phyloP scores from a whole-genome alignment of 1,284 basidiomycete species.

The Quambalaria eucalypti region DNA sequence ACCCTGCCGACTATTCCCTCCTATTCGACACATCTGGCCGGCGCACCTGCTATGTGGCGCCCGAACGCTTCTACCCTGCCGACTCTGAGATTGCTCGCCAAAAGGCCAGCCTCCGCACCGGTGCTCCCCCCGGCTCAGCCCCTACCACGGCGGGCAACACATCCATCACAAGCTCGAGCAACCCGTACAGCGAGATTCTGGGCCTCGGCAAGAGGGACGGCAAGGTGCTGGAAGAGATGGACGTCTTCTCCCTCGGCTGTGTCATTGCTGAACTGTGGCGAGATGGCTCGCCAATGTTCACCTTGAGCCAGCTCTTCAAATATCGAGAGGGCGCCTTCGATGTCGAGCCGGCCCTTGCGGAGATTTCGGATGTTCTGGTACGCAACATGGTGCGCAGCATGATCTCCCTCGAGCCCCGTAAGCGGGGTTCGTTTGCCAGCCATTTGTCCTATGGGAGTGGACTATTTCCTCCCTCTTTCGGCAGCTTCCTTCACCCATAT shows the following conservation, averaged over 20 bases:
- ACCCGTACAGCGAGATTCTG: constrained; percentile 23
- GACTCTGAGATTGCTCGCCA: constrained; percentile 56
- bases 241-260: constrained; percentile 91
- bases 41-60: constrained; percentile 89
- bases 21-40: constrained; percentile 92
- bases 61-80: constrained; percentile 84
- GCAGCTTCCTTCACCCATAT: constrained; percentile 86
- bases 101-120: constrained; percentile 8
- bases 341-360: constrained; percentile 63
- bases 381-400: constrained; percentile 70
- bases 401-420: constrained; percentile 69
- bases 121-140: neutral
- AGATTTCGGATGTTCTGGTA: constrained; percentile 72
- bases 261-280: constrained; percentile 93
- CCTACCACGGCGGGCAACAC: constrained; percentile 1
- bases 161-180: constrained; percentile 7
- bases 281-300: constrained; percentile 88
- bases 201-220: constrained; percentile 56
- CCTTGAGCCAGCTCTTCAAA: constrained; percentile 88
- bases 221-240: constrained; percentile 89
- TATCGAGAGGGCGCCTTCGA: constrained; percentile 77
- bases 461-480: constrained; percentile 83
- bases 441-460: constrained; percentile 66
- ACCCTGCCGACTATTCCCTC: constrained; percentile 94
- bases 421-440: constrained; percentile 72